Percentiles rank a stretch among this genome's conserved stretches.
Evolutionary conservation across 2,329 filamentous ascomycete genomes (phyloP).

Genomic region (Xylaria sp.): DNA sequence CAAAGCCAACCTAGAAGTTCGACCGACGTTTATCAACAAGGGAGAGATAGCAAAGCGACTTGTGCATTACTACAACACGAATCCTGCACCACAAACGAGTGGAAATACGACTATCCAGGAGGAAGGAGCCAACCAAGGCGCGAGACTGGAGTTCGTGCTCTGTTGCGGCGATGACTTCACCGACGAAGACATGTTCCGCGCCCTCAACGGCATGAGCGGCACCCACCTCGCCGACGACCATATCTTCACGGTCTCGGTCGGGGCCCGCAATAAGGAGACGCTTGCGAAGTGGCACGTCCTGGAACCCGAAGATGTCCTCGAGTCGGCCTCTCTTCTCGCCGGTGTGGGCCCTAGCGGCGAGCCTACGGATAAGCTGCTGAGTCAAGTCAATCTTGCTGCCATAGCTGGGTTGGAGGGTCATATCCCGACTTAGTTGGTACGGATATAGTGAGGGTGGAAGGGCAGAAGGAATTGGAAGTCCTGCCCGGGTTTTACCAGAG

Average conservation of each 20-base stretch:
- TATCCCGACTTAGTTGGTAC: slow-evolving; percentile 44
- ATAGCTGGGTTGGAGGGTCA: slow-evolving; percentile 60
- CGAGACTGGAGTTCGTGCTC: slow-evolving; percentile 81
- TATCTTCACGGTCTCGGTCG: slow-evolving; percentile 90
- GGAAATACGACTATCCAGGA: slow-evolving; percentile 15
- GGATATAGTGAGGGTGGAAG: background rate
- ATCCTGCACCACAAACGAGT: slow-evolving; percentile 40
- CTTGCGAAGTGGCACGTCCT: slow-evolving; percentile 88
- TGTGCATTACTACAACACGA: slow-evolving; percentile 71
- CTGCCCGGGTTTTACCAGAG: background rate
- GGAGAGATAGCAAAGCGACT: slow-evolving; percentile 90
- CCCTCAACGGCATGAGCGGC: slow-evolving; percentile 66
- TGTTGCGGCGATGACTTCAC: slow-evolving; percentile 96
- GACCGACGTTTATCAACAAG: slow-evolving; percentile 98
- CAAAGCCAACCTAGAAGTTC: slow-evolving; percentile 95
- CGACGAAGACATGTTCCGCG: slow-evolving; percentile 95
- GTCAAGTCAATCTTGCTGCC: slow-evolving; percentile 62
- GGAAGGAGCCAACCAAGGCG: slow-evolving; percentile 50
- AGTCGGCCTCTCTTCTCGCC: slow-evolving; percentile 63
- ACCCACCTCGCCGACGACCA: slow-evolving; percentile 64
- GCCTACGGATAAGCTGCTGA: slow-evolving; percentile 49
- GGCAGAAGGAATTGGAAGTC: slow-evolving; percentile 2
- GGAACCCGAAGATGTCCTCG: slow-evolving; percentile 87
- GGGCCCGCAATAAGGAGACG: slow-evolving; percentile 89
- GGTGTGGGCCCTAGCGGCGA: slow-evolving; percentile 49